Base-by-base conservation (phyloP, 176 grass and related monocot species). In the Themeda triandra region DNA sequence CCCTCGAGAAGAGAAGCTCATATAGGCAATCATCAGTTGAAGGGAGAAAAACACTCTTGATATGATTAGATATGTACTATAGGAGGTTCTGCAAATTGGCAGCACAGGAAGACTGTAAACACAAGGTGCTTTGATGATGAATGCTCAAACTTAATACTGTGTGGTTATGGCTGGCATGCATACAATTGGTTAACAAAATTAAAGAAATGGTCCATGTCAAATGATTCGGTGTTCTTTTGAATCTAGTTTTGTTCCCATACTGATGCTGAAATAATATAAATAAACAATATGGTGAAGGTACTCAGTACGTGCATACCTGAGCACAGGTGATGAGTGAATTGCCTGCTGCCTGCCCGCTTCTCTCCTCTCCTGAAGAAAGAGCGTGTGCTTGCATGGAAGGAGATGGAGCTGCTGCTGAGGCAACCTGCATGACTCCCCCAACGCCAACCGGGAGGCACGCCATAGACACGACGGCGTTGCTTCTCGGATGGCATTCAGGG, bases 401-500 rank as follows among this genome's bases (percentile, higher is more conserved):
- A 53, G 51, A 23, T 56, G 19, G 51, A 56, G 49, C 49, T 56
- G 51, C 19, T 58, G 53, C 23, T 21, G 19, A 13, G 12, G 19
- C 14, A 63, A 27, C 80, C 90, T 92, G 92, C 92, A 59, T 88
- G 90, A 79, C 93, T 95, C 93, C 93, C 84, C 78, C 77, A 92
- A 92, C 54, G 93, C 93, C 93, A 95, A 88, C 85, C 88, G 80
- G 74, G 87, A 90, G 56, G 79, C 82, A 62, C 71, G 77, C 69
- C 92, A 77, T 59, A 11, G 54, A 59, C 19, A 60, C 69, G 18
- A 3, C 31, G 90, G 73, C 85, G 53, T 62, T 41, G 90, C 90
- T 88, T 90, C 90, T 84, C 88, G 77, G 87, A 92, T 95, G 93
- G 93, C 93, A 95, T 95, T 90, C 93, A 95, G 93, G 93, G 90